phyloP scores from a whole-genome alignment of 1,284 basidiomycete species.

The Melampsora larici-populina region DNA sequence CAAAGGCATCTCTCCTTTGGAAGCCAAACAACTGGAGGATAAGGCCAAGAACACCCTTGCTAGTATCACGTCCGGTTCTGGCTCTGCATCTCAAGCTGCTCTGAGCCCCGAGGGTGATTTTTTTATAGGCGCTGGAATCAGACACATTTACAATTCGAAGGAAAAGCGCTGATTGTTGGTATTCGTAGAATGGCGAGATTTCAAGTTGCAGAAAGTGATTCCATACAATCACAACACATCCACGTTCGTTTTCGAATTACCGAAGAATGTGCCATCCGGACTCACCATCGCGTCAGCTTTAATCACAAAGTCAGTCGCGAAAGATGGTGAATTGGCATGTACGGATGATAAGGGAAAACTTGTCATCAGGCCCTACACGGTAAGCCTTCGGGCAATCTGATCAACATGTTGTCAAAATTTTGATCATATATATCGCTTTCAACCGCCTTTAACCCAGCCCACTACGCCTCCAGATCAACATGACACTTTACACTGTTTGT shows the following conservation, averaged over 20 bases:
- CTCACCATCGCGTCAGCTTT: conserved; percentile 66
- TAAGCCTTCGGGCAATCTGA: conserved; percentile 63
- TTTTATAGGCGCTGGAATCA: background rate
- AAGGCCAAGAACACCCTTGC: conserved; percentile 6
- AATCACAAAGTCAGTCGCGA: conserved; percentile 57
- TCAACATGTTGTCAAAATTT: conserved; percentile 60
- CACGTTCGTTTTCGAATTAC: conserved; percentile 78
- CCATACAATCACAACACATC: conserved; percentile 50
- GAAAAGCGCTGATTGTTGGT: background rate
- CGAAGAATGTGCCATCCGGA: conserved; percentile 72
- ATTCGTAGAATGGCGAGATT: conserved; percentile 30
- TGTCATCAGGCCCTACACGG: conserved; percentile 65
- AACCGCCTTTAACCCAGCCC: background rate
- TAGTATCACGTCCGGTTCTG: background rate
- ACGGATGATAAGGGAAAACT: conserved; percentile 76
- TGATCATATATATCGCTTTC: background rate
- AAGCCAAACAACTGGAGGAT: conserved; percentile 3
- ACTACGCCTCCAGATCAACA: conserved; percentile 38
- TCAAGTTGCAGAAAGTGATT: conserved; percentile 35
- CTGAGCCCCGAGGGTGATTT: conserved; percentile 2
- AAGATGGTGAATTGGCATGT: conserved; percentile 54
- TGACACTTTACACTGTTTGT: conserved; percentile 59
- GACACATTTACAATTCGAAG: background rate
- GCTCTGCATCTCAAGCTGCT: background rate
- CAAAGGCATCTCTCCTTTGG: background rate